Evolutionary conservation across 228 moss, liverwort and hornwort genomes (phyloP), one percentile per base, ranked within the genome.

Genomic region (Sphagnum fallax): DNA sequence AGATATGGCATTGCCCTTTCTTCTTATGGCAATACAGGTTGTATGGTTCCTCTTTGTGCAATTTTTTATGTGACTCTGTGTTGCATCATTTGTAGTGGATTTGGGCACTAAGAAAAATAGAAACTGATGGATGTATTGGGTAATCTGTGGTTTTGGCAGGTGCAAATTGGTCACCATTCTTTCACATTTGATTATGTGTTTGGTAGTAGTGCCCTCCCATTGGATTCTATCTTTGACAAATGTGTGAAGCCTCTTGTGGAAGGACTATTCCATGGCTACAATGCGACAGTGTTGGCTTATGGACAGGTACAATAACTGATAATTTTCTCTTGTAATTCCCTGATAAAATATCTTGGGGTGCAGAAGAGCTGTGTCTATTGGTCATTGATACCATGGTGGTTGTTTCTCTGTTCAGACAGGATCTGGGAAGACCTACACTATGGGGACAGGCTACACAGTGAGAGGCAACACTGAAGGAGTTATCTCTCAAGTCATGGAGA

Each of bases 121-220:
- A 32, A 32, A 32, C 32, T 32, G 32, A 32, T 32, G 32, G 2
- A 32, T 32, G 32, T 32, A 32, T 32, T 32, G 2, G 32, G 32
- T 32, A 32, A 32, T 32, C 3, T 55, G 55, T 8, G 12, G 11
- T 6, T 71, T 10, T 4, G 67, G 68, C 92, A 98, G 98, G 93
- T 98, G 60, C 98, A 98, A 87, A 82, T 98, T 74, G 98, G 98
- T 48, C 83, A 78, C 62, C 98, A 98, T 74, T 98, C 93, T 6
- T 98, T 98, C 64, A 98, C 98, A 1, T 98, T 98, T 64, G 98
- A 98, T 71, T 91, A 93, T 75, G 87, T 98, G 10, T 98, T 88
- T 68, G 98, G 93, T 75, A 92, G 91, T 65, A 87, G 83, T 61
- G 90, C 85, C 16, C 80, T 81, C 65, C 91, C 90, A 7, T 77